phyloP scores from a whole-genome alignment of 768 basidiomycete genomes.

The Collybia sordida region DNA sequence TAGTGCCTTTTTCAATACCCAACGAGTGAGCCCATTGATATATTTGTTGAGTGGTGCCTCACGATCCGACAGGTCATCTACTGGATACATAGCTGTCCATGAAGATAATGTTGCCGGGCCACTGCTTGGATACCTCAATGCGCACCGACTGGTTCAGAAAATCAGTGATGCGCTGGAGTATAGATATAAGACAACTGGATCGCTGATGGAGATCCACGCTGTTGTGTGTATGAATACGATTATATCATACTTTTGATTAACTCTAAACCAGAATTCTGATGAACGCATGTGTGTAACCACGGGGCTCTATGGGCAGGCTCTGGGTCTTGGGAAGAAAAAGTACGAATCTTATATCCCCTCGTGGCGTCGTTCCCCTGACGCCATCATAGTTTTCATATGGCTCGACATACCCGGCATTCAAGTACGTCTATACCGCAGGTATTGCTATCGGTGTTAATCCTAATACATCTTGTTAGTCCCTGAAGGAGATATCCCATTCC shows the following conservation, averaged over 20 bases:
- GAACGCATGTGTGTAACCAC: conserved; percentile 6
- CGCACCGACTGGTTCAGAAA: conserved; percentile 7
- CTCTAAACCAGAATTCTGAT: conserved; percentile 2
- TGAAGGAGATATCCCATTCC: conserved; percentile 10
- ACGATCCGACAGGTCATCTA: not conserved
- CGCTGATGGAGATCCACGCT: conserved; percentile 13
- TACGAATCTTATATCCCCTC: not conserved
- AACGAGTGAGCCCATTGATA: not conserved
- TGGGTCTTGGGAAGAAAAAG: conserved; percentile 8
- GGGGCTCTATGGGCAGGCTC: conserved; percentile 6
- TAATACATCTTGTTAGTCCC: conserved; percentile 3
- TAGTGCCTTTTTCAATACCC: not conserved
- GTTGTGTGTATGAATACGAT: not conserved
- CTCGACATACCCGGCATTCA: conserved; percentile 12
- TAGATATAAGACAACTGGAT: conserved; percentile 5
- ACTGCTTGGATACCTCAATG: conserved; percentile 13
- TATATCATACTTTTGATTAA: not conserved
- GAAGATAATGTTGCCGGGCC: conserved; percentile 5
- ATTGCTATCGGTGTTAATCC: not conserved
- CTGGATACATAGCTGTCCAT: conserved; percentile 16
- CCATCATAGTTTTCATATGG: conserved; percentile 17
- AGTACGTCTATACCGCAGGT: conserved; percentile 4
- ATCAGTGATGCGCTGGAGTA: conserved; percentile 9
- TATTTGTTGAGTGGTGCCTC: not conserved
- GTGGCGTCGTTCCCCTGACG: not conserved